A percentile compares a stretch with the other conserved stretches of the same genome.
These are phyloP conservation scores for Lyophyllum atratum DNA, from an alignment of 768 basidiomycete species.

Conservation along the genomic window DNA sequence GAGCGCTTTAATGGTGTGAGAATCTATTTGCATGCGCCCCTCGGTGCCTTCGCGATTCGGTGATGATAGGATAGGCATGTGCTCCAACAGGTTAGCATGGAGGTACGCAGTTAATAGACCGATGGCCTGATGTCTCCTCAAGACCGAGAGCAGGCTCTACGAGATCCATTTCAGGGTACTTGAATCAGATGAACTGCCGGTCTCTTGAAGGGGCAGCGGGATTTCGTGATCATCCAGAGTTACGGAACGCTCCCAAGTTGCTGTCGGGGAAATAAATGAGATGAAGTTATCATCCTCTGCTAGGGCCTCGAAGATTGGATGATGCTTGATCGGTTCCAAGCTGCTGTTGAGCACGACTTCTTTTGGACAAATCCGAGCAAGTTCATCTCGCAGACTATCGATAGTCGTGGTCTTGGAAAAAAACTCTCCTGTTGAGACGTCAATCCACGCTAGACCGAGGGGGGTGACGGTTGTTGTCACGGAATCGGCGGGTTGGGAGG, in stretches of 20 bases:
- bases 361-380: slow-evolving; percentile 77
- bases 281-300: slow-evolving; percentile 56
- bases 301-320: slow-evolving; percentile 52
- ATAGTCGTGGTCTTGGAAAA: slow-evolving; percentile 65
- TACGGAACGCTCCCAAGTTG: neutral
- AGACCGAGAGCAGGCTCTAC: slow-evolving; percentile 24
- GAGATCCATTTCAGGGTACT: neutral
- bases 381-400: slow-evolving; percentile 72
- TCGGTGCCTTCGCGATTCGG: slow-evolving; percentile 58
- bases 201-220: neutral
- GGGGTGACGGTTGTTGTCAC: slow-evolving; percentile 9
- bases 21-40: slow-evolving; percentile 85
- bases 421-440: slow-evolving; percentile 93
- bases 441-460: slow-evolving; percentile 90
- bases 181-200: neutral
- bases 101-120: slow-evolving; percentile 66
- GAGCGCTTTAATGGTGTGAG: slow-evolving; percentile 85
- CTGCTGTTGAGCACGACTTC: slow-evolving; percentile 72
- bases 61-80: slow-evolving; percentile 65
- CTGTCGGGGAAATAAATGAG: slow-evolving; percentile 42
- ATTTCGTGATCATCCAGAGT: neutral
- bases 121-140: slow-evolving; percentile 58
- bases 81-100: slow-evolving; percentile 68
- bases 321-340: slow-evolving; percentile 34
- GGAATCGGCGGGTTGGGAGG: slow-evolving; percentile 12